These are phyloP conservation scores for Microsporum audouinii DNA, from an alignment of 2,329 filamentous ascomycete genomes.

Conservation along the genomic window DNA sequence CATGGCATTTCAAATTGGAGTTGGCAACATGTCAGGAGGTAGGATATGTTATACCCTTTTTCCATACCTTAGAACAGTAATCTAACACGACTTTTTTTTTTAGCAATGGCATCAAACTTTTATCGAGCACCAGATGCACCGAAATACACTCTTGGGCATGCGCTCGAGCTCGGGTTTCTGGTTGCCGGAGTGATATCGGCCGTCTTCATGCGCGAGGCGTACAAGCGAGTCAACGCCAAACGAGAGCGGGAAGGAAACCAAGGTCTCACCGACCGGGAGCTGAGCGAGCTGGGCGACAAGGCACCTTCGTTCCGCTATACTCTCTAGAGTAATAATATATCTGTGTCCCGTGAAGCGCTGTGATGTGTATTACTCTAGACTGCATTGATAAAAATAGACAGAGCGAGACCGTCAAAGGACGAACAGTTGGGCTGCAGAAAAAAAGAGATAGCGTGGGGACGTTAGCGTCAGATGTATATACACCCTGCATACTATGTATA, in stretches of 20 bases:
- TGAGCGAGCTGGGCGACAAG: conserved; percentile 50
- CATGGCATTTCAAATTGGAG: conserved; percentile 53
- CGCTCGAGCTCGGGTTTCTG: conserved; percentile 42
- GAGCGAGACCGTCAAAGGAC: neutral
- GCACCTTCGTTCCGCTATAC: conserved; percentile 55
- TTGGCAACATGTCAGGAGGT: conserved; percentile 43
- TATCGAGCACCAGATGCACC: conserved; percentile 46
- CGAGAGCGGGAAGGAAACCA: conserved; percentile 38
- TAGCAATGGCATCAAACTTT: conserved; percentile 60
- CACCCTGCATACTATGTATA: neutral
- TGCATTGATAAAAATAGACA: neutral
- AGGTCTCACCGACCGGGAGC: conserved; percentile 40
- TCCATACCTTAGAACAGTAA: neutral
- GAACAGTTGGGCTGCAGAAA: neutral
- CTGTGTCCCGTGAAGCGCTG: neutral
- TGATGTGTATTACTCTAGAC: neutral
- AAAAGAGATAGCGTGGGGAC: neutral
- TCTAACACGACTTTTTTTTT: neutral
- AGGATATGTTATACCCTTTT: neutral
- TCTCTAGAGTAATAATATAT: conserved; percentile 22
- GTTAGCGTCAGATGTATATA: neutral
- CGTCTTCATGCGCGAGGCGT: conserved; percentile 39
- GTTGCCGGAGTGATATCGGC: conserved; percentile 37
- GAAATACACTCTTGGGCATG: conserved; percentile 41
- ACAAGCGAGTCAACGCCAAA: conserved; percentile 48